Evolutionary conservation across 345 rosid genomes (phyloP).

Genomic region (Gossypium arboreum): DNA sequence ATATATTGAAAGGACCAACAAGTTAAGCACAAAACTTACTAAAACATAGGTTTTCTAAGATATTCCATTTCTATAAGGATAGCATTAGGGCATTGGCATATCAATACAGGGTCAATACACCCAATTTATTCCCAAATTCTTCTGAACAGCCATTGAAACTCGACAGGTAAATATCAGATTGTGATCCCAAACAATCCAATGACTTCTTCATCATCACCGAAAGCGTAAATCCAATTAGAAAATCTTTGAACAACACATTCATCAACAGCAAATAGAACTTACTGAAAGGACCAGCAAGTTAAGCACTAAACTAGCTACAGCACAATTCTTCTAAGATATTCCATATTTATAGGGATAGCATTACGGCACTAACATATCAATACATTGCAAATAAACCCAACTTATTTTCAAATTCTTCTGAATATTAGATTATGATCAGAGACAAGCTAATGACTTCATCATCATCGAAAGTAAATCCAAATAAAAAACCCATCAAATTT

Average conservation of each 20-base stretch:
- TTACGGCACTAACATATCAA: background rate
- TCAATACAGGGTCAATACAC: background rate
- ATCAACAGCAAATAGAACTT: background rate
- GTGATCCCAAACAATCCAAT: background rate
- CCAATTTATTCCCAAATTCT: background rate
- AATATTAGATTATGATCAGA: background rate
- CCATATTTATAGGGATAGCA: background rate
- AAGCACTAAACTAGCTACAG: background rate
- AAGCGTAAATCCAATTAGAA: background rate
- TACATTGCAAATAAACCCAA: background rate
- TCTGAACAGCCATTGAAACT: background rate
- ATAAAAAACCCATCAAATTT: background rate
- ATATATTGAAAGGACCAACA: background rate
- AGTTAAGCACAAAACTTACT: background rate
- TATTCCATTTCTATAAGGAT: background rate
- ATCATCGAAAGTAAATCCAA: background rate
- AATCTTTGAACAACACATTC: conserved; percentile 9
- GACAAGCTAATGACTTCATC: background rate
- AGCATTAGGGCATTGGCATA: background rate
- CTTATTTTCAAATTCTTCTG: background rate
- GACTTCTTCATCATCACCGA: background rate
- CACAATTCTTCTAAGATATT: background rate
- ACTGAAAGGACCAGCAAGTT: background rate
- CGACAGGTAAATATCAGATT: background rate
- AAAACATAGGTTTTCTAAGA: background rate